These are phyloP conservation scores for Aplosporella prunicola DNA, from an alignment of 2,329 filamentous ascomycete genomes.

Conservation along the genomic window DNA sequence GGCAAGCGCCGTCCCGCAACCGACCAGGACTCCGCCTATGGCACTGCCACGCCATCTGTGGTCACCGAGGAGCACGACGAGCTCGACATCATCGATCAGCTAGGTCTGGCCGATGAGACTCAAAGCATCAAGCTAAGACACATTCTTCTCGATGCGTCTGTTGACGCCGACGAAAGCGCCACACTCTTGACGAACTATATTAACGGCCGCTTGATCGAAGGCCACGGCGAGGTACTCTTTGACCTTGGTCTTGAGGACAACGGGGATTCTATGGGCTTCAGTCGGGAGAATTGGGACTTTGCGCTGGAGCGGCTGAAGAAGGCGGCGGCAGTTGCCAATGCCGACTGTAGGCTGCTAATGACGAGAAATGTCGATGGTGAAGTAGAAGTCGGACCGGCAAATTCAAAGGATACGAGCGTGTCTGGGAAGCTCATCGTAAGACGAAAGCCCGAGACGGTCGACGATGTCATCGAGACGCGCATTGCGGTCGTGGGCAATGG, in stretches of 20 bases:
- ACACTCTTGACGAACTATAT: constrained; percentile 57
- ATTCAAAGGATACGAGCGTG: constrained; percentile 60
- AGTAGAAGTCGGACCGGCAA: constrained; percentile 57
- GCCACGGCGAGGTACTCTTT: constrained; percentile 81
- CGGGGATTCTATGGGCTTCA: constrained; percentile 74
- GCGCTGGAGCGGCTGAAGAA: constrained; percentile 58
- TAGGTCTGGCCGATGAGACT: constrained; percentile 61
- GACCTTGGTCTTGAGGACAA: constrained; percentile 88
- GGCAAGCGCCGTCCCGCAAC: constrained; percentile 26
- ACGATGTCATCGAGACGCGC: constrained; percentile 88
- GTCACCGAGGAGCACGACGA: constrained; percentile 66
- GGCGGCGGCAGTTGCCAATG: constrained; percentile 55
- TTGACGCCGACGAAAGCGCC: constrained; percentile 46
- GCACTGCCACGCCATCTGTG: constrained; percentile 10
- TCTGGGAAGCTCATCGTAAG: constrained; percentile 83
- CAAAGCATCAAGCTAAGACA: constrained; percentile 63
- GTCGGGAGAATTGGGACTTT: constrained; percentile 62
- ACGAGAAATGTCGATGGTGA: constrained; percentile 83
- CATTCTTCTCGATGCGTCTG: constrained; percentile 52
- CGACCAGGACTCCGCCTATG: constrained; percentile 11
- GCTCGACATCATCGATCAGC: constrained; percentile 76
- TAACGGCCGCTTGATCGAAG: constrained; percentile 63
- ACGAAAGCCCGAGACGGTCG: constrained; percentile 60
- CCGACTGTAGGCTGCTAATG: constrained; percentile 72
- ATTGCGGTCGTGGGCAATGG: constrained; percentile 96